Base-by-base conservation (phyloP, 371 early-diverging fungal genomes). In the Globomyces sp. region DNA sequence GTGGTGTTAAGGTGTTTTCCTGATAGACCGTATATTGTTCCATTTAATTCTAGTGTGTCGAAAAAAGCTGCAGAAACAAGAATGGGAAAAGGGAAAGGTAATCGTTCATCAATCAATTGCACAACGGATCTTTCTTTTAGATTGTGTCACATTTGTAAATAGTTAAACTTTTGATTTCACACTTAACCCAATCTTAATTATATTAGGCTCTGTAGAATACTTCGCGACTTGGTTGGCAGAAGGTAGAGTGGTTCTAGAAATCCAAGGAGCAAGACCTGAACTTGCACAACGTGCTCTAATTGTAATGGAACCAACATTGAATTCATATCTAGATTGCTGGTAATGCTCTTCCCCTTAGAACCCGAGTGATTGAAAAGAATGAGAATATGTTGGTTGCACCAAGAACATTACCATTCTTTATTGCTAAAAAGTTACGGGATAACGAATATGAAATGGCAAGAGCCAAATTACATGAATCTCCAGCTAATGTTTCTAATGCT, bases 41-140 rank as follows among this genome's bases (percentile, higher is more conserved):
- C 24, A 24, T 24, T 24, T 24, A 24, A 24, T 24, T 24, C 24
- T 24, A 24, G 24, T 24, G 24, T 24, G 24, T 24, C 24, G 24
- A 24, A 24, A 24, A 96, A 96, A 72, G 93, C 93, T 39, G 89
- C 89, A 44, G 96, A 94, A 80, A 86, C 88, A 43, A 87, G 97
- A 80, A 97, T 97, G 97, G 97, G 97, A 71, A 95, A 95, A 78
- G 97, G 97, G 68, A 97, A 97, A 76, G 97, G 61, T 60, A 46
- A 39, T 39, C 36, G 6, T 10, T 42, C 8, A 5, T 37, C 10
- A 44, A 46, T 45, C 4, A 36, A n/a, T 49, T 34, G 13, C 49
- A 34, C 49, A 49, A n/a, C 24, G 24, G 24, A 24, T 24, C 24
- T 24, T 24, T 24, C 24, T 24, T 24, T 24, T 24, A 24, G 24